phyloP scores from a whole-genome alignment of 2,329 filamentous ascomycete species.

The Dactylellina sp. region DNA sequence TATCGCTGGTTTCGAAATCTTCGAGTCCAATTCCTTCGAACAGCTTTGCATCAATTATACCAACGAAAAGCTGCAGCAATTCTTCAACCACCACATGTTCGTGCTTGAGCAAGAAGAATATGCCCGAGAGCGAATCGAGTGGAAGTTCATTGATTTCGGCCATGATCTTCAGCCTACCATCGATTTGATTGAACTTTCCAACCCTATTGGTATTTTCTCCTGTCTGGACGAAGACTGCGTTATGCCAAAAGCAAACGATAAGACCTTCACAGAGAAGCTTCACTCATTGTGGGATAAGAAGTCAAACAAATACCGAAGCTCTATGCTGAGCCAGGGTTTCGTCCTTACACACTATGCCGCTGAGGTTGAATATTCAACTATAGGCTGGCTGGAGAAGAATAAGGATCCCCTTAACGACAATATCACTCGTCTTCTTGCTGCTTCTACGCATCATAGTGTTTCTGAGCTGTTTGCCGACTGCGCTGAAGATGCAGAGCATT shows the following conservation, averaged over 20 bases:
- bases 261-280: conserved; percentile 97
- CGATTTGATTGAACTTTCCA: conserved; percentile 93
- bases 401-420: conserved; percentile 99
- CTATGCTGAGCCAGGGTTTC: conserved; percentile 89
- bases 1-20: conserved; percentile 99
- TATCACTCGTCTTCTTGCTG: conserved; percentile 85
- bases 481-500: conserved; percentile 79
- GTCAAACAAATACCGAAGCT: conserved; percentile 89
- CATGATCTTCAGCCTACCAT: conserved; percentile 97
- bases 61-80: conserved; percentile 98
- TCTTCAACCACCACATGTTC: conserved; percentile 99
- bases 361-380: conserved; percentile 95
- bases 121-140: conserved; percentile 95
- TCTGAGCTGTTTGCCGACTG: conserved; percentile 89
- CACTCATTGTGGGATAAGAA: conserved; percentile 97
- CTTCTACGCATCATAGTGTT: conserved; percentile 84
- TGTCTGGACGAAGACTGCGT: conserved; percentile 97
- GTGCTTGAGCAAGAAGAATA: conserved; percentile 99
- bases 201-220: conserved; percentile 98
- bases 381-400: conserved; percentile 98
- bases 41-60: conserved; percentile 99
- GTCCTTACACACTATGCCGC: conserved; percentile 97
- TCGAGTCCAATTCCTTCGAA: conserved; percentile 95
- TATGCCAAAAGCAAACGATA: conserved; percentile 98
- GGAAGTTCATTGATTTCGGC: conserved; percentile 99